A percentile compares a stretch with the other conserved stretches of the same genome.
phyloP scores from a whole-genome alignment of 2,329 filamentous ascomycete species.

The Teratosphaeria nubilosa region DNA sequence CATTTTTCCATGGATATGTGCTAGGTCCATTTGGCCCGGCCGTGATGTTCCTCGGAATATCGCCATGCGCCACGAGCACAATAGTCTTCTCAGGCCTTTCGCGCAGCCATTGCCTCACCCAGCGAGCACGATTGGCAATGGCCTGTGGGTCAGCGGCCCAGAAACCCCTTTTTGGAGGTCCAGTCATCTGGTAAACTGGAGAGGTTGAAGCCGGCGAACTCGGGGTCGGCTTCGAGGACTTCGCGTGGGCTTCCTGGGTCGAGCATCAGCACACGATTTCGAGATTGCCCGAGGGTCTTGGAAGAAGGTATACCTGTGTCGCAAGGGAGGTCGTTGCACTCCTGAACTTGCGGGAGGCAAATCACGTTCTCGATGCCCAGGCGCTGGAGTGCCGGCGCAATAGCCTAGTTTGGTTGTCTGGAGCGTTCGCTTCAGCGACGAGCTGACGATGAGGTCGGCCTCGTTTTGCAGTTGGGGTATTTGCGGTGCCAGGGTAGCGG shows the following conservation, averaged over 20 bases:
- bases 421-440: slow-evolving; percentile 22
- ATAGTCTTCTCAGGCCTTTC: slow-evolving; percentile 23
- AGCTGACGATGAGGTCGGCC: slow-evolving; percentile 21
- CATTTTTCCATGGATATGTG: slow-evolving; percentile 23
- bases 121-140: slow-evolving; percentile 17
- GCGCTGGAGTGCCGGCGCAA: slow-evolving; percentile 16
- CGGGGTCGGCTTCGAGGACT: slow-evolving; percentile 14
- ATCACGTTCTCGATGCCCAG: slow-evolving; percentile 19
- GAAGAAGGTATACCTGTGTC: slow-evolving; percentile 14
- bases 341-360: slow-evolving; percentile 23
- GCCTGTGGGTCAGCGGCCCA: slow-evolving; percentile 13
- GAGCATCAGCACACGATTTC: not conserved
- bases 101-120: slow-evolving; percentile 22
- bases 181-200: slow-evolving; percentile 19
- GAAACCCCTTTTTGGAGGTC: slow-evolving; percentile 23
- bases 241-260: slow-evolving; percentile 8
- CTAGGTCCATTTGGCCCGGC: slow-evolving; percentile 13
- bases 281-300: not conserved
- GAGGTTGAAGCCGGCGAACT: slow-evolving; percentile 21
- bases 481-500: slow-evolving; percentile 19
- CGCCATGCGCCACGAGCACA: slow-evolving; percentile 25
- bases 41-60: slow-evolving; percentile 22
- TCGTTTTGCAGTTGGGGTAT: slow-evolving; percentile 14
- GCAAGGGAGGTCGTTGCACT: slow-evolving; percentile 24
- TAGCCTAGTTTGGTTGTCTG: slow-evolving; percentile 24